Evolutionary conservation across 768 basidiomycete species (phyloP), one percentile per base, ranked within the genome.

Genomic region (Auricularia auricula-judae): DNA sequence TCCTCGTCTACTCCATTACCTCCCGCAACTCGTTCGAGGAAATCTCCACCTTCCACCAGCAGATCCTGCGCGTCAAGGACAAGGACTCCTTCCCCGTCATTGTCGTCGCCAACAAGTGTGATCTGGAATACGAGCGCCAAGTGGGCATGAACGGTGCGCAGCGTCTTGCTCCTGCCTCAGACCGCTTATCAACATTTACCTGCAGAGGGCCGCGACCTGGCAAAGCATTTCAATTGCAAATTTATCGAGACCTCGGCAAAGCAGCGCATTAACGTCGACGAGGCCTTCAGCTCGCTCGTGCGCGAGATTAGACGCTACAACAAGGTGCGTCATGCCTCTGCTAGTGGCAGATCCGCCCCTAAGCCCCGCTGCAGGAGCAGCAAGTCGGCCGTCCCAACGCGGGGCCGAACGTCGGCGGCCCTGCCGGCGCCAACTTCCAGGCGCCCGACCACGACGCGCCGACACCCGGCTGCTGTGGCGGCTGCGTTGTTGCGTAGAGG

Each of bases 1-100:
- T 98, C 53, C 86, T 98, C 67, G 94, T 98, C 65, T 98, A 98
- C 76, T 93, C 93, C 62, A 98, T 97, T 77, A 97, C 96, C n/a
- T 94, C 93, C 36, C 87, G 95, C 68, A 89, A 92, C 75, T 96
- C 95, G 58, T 98, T 98, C 72, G 93, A 98, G 76, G 93, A 98
- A 82, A 95, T 98, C 72, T 89, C 85, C 75, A 90, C 87, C 4
- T 97, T 98, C 84, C 90, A 94, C 72, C 91, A 94, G 72, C 95
- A 98, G 73, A 97, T 98, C 67, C 82, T 95, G 36, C 86, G 96
- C 64, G 96, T 98, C 65, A 98, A 98, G 77, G 96, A 98, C 75
- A 90, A 91, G 73, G 95, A 97, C 72, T 84, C 85, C 4, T 93
- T 98, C 82, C 96, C 96, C 18, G 89, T 96, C 70, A 90, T 98